Base-by-base conservation (phyloP, 2,329 filamentous ascomycete species). In the Alternaria sp. region DNA sequence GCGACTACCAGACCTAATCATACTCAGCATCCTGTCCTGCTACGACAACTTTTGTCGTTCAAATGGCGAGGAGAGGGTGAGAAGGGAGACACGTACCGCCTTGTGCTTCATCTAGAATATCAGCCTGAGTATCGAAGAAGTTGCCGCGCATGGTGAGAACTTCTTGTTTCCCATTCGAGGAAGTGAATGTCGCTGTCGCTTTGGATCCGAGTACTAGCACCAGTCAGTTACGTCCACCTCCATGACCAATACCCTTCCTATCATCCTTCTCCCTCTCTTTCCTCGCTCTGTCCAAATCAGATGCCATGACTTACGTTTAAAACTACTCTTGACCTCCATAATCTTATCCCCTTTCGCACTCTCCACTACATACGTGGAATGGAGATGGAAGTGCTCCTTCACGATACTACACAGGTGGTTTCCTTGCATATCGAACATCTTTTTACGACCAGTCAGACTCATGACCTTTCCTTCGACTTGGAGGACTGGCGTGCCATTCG, bases 321-420 rank as follows among this genome's bases (percentile, higher is more conserved):
- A 83, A 46, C 81, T 83, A 61, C 80, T 87, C 78, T 85, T 86
- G 7, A 89, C 81, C 67, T 86, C 81, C 62, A 88, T 81, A 14
- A 89, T 68, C 69, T 82, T 82, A 51, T 81, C 76, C 3, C 80
- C 80, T 5, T 76, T 62, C 0, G 82, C 73, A 47, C 83, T 79
- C 63, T 87, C 82, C 12, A 81, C 80, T 14, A 78, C 82, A 69
- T 81, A 89, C 0, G 83, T 87, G 3, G 81, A 77, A 71, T 86
- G 84, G 11, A 88, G 66, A 58, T 83, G 82, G 44, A 81, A 76
- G 66, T 68, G 73, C 78, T 87, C 83, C 72, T 86, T 87, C 61
- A 80, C 75, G 22, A 90, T 83, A 56, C 86, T 84, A 71, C 89
- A 89, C 1, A 90, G 80, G 62, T 86, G 82, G 28, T 80, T 84